Percentiles rank a stretch among this genome's conserved stretches.
phyloP scores from a whole-genome alignment of 768 basidiomycete genomes.

The Phlegmacium glaucopus region DNA sequence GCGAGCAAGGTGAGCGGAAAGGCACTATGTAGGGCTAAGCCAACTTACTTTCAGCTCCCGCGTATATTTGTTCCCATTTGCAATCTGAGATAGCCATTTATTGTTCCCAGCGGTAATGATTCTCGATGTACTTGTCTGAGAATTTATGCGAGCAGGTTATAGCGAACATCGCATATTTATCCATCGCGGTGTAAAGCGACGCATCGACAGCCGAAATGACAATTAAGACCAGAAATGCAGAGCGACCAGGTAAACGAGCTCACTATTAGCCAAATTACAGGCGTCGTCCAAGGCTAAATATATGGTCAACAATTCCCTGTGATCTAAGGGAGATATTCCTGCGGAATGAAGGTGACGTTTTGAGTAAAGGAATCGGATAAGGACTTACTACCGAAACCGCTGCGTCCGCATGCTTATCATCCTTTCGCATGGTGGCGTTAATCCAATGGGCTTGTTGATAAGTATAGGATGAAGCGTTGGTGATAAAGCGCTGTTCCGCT shows the following conservation, averaged over 20 bases:
- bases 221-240: neutral
- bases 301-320: slow-evolving; percentile 2
- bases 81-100: neutral
- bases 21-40: neutral
- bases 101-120: slow-evolving; percentile 3
- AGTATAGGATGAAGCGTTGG: neutral
- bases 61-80: neutral
- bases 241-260: neutral
- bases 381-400: no score
- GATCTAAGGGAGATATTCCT: slow-evolving; percentile 1
- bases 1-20: neutral
- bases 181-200: neutral
- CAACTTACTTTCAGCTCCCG: neutral
- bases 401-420: no score
- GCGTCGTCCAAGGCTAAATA: neutral
- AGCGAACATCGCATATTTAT: neutral
- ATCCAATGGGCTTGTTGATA: slow-evolving; percentile 5
- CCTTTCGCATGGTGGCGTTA: neutral
- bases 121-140: neutral
- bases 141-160: neutral
- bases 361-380: neutral
- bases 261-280: neutral
- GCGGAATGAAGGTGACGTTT: slow-evolving; percentile 2
- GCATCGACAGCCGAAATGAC: neutral
- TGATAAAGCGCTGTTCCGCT: slow-evolving; percentile 4